Evolutionary conservation across 305 asterid species (phyloP).

Genomic region (Fraxinus sp.): DNA sequence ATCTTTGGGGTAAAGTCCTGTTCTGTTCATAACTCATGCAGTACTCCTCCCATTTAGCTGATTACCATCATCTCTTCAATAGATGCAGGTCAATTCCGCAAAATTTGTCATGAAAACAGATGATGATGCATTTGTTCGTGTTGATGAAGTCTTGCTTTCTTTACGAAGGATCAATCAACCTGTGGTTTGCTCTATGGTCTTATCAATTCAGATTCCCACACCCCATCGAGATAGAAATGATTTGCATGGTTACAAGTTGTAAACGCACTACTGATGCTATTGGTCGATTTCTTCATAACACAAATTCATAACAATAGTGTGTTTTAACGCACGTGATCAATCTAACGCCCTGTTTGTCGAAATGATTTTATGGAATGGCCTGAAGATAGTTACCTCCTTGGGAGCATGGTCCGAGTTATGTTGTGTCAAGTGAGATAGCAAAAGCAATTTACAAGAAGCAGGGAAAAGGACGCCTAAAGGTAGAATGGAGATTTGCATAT

Average conservation of each 20-base stretch:
- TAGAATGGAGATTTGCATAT: slow-evolving; percentile 14
- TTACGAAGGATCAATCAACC: neutral
- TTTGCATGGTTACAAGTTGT: neutral
- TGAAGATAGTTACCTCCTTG: slow-evolving; percentile 77
- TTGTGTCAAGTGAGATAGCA: slow-evolving; percentile 79
- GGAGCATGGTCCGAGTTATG: slow-evolving; percentile 98
- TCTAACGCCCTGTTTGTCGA: slow-evolving; percentile 20
- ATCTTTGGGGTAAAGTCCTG: no score
- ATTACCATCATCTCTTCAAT: no score
- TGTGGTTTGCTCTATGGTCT: slow-evolving; percentile 87
- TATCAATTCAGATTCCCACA: slow-evolving; percentile 58
- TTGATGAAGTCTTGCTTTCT: no score
- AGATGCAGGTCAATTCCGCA: no score
- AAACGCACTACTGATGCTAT: neutral
- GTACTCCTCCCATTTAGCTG: no score
- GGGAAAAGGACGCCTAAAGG: slow-evolving; percentile 66
- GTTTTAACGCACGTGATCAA: neutral
- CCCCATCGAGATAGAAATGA: no score
- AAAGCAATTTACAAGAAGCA: slow-evolving; percentile 60
- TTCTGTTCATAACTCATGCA: no score
- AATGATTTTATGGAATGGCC: slow-evolving; percentile 71
- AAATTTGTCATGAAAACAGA: no score
- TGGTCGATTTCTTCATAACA: neutral
- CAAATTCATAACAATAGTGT: neutral
- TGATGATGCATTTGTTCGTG: no score